These are phyloP conservation scores for Gonium pectorale DNA, from an alignment of 139 green algal species.

Conservation along the genomic window DNA sequence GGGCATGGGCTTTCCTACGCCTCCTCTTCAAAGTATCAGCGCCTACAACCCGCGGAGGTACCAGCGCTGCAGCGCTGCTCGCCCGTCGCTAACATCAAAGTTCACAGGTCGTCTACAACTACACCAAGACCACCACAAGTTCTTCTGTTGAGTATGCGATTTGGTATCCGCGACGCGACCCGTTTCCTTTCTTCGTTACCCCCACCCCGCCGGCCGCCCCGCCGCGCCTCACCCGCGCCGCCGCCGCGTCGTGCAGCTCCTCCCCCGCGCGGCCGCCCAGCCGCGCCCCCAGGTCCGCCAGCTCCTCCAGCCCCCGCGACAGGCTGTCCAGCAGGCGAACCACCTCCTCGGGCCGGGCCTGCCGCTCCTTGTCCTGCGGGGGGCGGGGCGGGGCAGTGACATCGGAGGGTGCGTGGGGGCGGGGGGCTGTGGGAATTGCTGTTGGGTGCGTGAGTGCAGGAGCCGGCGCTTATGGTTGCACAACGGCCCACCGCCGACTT, in stretches of 20 bases:
- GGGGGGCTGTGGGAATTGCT: background rate
- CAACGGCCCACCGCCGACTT: no score
- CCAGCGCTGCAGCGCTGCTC: no score
- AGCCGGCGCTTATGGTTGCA: no score
- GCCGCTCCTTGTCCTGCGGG: conserved; percentile 60
- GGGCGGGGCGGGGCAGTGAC: background rate
- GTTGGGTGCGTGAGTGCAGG: no score
- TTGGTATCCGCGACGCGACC: background rate
- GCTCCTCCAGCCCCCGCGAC: conserved; percentile 59
- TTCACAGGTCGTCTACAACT: no score
- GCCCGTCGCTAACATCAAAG: no score
- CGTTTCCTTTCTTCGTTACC: background rate
- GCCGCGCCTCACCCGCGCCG: conserved; percentile 20
- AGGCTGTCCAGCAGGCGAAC: conserved; percentile 69
- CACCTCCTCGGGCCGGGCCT: conserved; percentile 75
- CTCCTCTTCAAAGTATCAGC: no score
- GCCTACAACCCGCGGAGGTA: no score
- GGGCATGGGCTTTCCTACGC: no score
- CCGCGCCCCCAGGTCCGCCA: conserved; percentile 70
- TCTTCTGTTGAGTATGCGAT: no score
- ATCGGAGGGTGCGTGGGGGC: background rate
- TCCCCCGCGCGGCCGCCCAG: conserved; percentile 72
- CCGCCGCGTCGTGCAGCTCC: conserved; percentile 57
- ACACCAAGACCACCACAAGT: no score
- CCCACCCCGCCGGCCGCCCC: background rate